Evolutionary conservation across 148 eudicot species (phyloP).

Genomic region (Amaranthus palmeri): DNA sequence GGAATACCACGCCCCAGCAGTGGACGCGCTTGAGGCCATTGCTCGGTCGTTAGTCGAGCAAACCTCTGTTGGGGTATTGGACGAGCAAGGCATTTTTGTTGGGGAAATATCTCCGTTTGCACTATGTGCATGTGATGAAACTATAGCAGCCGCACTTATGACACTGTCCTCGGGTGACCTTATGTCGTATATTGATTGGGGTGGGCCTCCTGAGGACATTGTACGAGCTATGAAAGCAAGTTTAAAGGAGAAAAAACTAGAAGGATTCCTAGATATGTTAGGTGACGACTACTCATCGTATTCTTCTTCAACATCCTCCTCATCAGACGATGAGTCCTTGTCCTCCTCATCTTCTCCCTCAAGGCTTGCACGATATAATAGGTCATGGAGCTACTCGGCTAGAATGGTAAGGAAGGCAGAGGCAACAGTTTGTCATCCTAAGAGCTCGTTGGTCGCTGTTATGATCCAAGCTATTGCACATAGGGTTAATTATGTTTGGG

Average conservation of each 20-base stretch:
- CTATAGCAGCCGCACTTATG: constrained; percentile 47
- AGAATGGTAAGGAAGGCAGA: constrained; percentile 57
- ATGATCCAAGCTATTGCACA: constrained; percentile 87
- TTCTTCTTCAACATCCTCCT: constrained; percentile 30
- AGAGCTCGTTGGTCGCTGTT: constrained; percentile 82
- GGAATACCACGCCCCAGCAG: constrained; percentile 49
- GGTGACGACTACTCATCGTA: constrained; percentile 28
- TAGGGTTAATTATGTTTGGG: constrained; percentile 83
- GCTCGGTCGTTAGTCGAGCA: constrained; percentile 37
- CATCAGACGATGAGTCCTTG: constrained; percentile 47
- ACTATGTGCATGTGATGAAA: constrained; percentile 56
- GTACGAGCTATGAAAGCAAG: constrained; percentile 42
- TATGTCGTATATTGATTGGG: constrained; percentile 77
- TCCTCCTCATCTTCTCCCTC: constrained; percentile 16
- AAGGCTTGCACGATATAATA: constrained; percentile 19
- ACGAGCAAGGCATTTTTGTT: constrained; percentile 44
- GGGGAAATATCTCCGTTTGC: constrained; percentile 78
- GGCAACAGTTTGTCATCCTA: constrained; percentile 64
- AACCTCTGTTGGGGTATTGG: constrained; percentile 65
- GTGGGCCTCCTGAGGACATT: constrained; percentile 70
- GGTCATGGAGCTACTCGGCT: constrained; percentile 55
- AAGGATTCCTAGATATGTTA: constrained; percentile 47
- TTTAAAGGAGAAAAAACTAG: constrained; percentile 49
- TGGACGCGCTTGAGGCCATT: constrained; percentile 43
- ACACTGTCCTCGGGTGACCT: constrained; percentile 75